Base-by-base conservation (phyloP, 192 early-diverging fungal genomes). In the Coemansia sp. region DNA sequence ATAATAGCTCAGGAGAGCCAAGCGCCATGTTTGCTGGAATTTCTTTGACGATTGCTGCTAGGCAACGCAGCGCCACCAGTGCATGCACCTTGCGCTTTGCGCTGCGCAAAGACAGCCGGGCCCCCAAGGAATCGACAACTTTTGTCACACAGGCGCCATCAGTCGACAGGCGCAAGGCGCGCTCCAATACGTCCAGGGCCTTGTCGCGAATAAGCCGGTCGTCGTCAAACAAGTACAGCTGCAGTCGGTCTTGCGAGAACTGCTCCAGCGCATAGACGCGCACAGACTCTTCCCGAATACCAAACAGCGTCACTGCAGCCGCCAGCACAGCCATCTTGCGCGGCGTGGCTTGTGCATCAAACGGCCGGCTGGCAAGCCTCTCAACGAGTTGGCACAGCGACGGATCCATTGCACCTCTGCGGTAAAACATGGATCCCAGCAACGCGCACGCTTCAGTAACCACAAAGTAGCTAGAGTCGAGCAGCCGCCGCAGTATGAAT, bases 381-480 rank as follows among this genome's bases (percentile, higher is more conserved):
- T 29, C 42, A 2, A 75, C 58, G 6, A 76, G 53, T 4, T 6
- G 61, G 4, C 45, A 14, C 40, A 75, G 62, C 25, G 17, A 40
- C 8, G 40, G 46, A n/a, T 80, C 66, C 7, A 67, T 37, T n/a
- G 22, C n/a, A 3, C 19, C 62, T 6, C 29, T 6, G 7, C 56
- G 51, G 29, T 41, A 62, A 29, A 70, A 60, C 47, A 80, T 45
- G 11, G 40, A 32, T 3, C 63, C 67, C 1, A 80, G 61, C 46
- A 80, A 20, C 15, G 10, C 14, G 19, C 73, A 75, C 4, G 79
- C 79, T 39, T 69, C 73, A 12, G 59, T 63, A 4, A 69, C 79
- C 1, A 82, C 73, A 66, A 73, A 82, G 64, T 65, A 72, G 66
- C 79, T 82, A 1, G 58, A 6, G 5, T 82, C 79, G 3, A 76